These are phyloP conservation scores for Aspergillus costaricaensis DNA, from an alignment of 2,329 filamentous ascomycete genomes.

Conservation along the genomic window DNA sequence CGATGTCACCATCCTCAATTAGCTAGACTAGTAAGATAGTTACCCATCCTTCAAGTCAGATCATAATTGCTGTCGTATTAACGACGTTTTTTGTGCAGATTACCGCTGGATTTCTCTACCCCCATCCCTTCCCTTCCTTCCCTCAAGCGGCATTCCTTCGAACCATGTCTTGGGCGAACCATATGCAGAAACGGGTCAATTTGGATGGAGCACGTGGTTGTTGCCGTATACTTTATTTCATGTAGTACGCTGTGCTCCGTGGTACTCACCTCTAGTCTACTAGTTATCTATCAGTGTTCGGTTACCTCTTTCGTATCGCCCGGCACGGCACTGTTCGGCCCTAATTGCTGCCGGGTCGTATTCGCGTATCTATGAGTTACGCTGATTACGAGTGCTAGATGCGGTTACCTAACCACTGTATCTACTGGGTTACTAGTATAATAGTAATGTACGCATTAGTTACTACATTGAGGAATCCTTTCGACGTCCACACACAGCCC, in stretches of 20 bases:
- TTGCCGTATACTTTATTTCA: too few species aligned
- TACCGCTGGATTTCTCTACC: not conserved
- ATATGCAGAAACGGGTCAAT: not conserved
- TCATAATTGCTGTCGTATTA: not conserved
- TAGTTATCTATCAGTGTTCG: not conserved
- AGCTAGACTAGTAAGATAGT: not conserved
- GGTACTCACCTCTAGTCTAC: too few species aligned
- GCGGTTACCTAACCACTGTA: too few species aligned
- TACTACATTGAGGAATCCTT: not conserved
- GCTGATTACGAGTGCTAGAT: not conserved
- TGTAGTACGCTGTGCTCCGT: too few species aligned
- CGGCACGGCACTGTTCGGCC: not conserved
- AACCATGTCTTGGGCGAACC: not conserved
- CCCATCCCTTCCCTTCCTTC: not conserved
- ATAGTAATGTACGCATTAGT: not conserved
- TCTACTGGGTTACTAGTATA: too few species aligned
- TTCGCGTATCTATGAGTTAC: not conserved
- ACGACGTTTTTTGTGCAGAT: not conserved
- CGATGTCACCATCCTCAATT: slow-evolving; percentile 1
- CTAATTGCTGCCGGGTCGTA: not conserved
- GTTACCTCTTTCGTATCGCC: not conserved
- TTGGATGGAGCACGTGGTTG: not conserved
- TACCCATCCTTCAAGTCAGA: not conserved
- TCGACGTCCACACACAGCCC: not conserved
- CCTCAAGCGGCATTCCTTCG: not conserved